These are phyloP conservation scores for Thelonectria discophora DNA, from an alignment of 2,329 filamentous ascomycete species.

Conservation along the genomic window DNA sequence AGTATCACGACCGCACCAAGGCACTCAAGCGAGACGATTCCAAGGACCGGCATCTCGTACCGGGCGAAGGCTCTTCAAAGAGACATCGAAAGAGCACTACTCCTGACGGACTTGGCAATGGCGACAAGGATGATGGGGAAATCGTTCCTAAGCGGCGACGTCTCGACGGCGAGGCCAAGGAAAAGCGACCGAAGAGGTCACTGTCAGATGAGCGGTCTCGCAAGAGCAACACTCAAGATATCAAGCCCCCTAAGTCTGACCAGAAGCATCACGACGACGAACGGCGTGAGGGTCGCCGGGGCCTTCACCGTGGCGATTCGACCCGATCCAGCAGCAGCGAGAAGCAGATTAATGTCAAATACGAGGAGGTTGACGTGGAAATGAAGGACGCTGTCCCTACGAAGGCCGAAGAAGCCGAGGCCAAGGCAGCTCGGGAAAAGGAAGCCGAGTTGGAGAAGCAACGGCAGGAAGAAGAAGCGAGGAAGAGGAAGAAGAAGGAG, in stretches of 20 bases:
- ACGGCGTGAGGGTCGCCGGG: slow-evolving; percentile 49
- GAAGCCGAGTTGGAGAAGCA: slow-evolving; percentile 45
- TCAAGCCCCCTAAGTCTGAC: slow-evolving; percentile 46
- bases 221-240: slow-evolving; percentile 56
- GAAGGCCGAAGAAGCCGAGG: slow-evolving; percentile 42
- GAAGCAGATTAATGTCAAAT: slow-evolving; percentile 64
- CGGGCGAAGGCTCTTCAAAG: slow-evolving; percentile 64
- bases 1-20: slow-evolving; percentile 68
- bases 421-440: slow-evolving; percentile 50
- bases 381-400: slow-evolving; percentile 60
- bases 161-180: slow-evolving; percentile 62
- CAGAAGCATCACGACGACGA: slow-evolving; percentile 56
- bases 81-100: slow-evolving; percentile 67
- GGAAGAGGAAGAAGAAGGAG: slow-evolving; percentile 49
- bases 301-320: slow-evolving; percentile 54
- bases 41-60: slow-evolving; percentile 60
- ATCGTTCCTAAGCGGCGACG: slow-evolving; percentile 64
- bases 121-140: slow-evolving; percentile 63
- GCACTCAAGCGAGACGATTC: slow-evolving; percentile 70
- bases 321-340: slow-evolving; percentile 54
- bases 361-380: slow-evolving; percentile 64
- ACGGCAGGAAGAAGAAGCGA: slow-evolving; percentile 45
- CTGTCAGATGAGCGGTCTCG: slow-evolving; percentile 56
- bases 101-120: slow-evolving; percentile 61
- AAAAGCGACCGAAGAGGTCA: slow-evolving; percentile 56